phyloP scores from a whole-genome alignment of 2,329 filamentous ascomycete genomes.

The Metarhizium brunneum region DNA sequence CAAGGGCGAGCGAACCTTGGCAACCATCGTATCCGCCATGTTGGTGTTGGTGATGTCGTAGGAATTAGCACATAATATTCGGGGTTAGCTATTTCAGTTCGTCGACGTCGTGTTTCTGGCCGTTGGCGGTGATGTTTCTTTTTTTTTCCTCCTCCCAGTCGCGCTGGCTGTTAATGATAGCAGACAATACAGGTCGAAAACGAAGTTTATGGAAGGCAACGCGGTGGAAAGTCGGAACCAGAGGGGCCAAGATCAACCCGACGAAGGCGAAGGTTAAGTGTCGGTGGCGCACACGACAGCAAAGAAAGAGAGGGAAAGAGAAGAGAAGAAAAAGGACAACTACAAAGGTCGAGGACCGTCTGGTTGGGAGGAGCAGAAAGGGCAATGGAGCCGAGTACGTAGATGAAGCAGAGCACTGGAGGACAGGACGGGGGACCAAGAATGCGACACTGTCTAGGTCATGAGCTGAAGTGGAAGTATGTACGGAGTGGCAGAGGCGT shows the following conservation, averaged over 20 bases:
- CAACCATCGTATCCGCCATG: constrained; percentile 22
- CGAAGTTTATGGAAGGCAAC: neutral
- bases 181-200: neutral
- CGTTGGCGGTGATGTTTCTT: constrained; percentile 1
- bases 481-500: neutral
- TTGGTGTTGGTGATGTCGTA: constrained; percentile 9
- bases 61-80: constrained; percentile 27
- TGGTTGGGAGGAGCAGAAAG: neutral
- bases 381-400: neutral
- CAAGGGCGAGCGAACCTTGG: constrained; percentile 30
- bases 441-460: neutral
- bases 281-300: constrained; percentile 3
- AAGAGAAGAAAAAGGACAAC: constrained; percentile 3
- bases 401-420: neutral
- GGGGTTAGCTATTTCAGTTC: constrained; percentile 5
- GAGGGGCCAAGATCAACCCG: constrained; percentile 1
- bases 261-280: constrained; percentile 6
- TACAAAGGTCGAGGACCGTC: constrained; percentile 3
- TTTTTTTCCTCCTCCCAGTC: neutral
- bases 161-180: neutral
- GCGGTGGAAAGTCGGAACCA: neutral
- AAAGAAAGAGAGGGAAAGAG: constrained; percentile 9
- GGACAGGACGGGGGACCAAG: neutral
- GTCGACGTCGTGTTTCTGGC: neutral
- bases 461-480: constrained; percentile 7